phyloP scores from a whole-genome alignment of 2,329 filamentous ascomycete species.

The Colletotrichum sp. region DNA sequence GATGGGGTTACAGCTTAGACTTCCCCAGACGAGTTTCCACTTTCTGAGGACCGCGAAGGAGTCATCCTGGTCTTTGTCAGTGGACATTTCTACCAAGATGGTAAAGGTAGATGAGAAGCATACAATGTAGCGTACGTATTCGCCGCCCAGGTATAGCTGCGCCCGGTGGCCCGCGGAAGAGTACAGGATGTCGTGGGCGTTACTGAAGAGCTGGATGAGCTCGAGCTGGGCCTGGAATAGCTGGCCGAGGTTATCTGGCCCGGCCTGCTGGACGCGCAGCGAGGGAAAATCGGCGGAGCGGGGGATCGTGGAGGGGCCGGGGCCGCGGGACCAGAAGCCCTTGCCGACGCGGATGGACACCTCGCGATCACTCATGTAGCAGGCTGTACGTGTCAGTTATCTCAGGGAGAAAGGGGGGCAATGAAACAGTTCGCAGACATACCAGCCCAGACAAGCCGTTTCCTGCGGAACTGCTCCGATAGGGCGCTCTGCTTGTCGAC shows the following conservation, averaged over 20 bases:
- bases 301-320: conserved; percentile 69
- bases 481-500: conserved; percentile 61
- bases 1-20: conserved; percentile 58
- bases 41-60: conserved; percentile 71
- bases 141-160: conserved; percentile 72
- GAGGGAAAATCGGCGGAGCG: conserved; percentile 72
- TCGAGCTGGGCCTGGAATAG: conserved; percentile 76
- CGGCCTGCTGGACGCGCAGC: conserved; percentile 60
- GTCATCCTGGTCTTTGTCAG: conserved; percentile 53
- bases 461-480: conserved; percentile 60
- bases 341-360: conserved; percentile 75
- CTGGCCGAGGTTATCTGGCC: conserved; percentile 70
- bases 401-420: not conserved
- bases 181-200: conserved; percentile 76
- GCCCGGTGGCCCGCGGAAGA: conserved; percentile 73
- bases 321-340: conserved; percentile 76
- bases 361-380: conserved; percentile 70
- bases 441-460: conserved; percentile 71
- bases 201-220: conserved; percentile 74
- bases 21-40: conserved; percentile 75
- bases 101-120: too few species aligned
- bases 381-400: conserved; percentile 39
- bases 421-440: conserved; percentile 4
- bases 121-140: conserved; percentile 71
- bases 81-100: too few species aligned